These are phyloP conservation scores for Zygotorulaspora florentina DNA, from an alignment of 805 yeast genomes.

Conservation along the genomic window DNA sequence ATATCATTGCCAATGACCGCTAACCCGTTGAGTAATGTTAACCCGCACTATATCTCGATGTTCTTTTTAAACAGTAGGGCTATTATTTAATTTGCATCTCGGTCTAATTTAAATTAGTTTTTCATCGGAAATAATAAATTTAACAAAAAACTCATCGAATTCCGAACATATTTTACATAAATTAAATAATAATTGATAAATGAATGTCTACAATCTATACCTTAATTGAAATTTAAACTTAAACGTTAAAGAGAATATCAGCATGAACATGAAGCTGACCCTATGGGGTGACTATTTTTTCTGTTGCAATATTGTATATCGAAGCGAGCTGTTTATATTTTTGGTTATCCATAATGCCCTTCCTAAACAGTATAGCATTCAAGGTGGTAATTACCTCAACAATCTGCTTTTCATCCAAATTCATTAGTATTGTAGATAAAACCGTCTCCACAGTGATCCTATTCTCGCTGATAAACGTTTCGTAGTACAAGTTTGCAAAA, in stretches of 20 bases:
- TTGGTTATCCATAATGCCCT: constrained; percentile 39
- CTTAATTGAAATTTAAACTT: not conserved
- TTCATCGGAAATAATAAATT: not conserved
- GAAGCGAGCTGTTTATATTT: constrained; percentile 34
- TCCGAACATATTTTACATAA: constrained; percentile 1
- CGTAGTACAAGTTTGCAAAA: constrained; percentile 85
- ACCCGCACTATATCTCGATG: too few relatives aligned
- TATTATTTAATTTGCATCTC: too few relatives aligned
- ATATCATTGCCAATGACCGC: constrained; percentile 17
- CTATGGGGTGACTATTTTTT: constrained; percentile 3
- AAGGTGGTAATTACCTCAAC: constrained; percentile 57
- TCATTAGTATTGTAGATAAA: constrained; percentile 69
- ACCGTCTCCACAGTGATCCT: constrained; percentile 70
- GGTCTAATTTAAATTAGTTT: not conserved
- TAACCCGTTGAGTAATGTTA: too few relatives aligned
- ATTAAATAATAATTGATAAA: not conserved
- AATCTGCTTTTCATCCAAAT: constrained; percentile 63
- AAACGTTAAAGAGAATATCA: not conserved
- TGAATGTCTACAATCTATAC: constrained; percentile 1
- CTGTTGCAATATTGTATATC: constrained; percentile 26
- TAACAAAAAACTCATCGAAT: not conserved
- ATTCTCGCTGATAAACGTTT: constrained; percentile 77
- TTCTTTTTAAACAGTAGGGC: too few relatives aligned
- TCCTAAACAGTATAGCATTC: constrained; percentile 34
- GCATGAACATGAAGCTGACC: not conserved